phyloP scores from a whole-genome alignment of 1,284 basidiomycete genomes.

The Ceraceosorus guamensis region DNA sequence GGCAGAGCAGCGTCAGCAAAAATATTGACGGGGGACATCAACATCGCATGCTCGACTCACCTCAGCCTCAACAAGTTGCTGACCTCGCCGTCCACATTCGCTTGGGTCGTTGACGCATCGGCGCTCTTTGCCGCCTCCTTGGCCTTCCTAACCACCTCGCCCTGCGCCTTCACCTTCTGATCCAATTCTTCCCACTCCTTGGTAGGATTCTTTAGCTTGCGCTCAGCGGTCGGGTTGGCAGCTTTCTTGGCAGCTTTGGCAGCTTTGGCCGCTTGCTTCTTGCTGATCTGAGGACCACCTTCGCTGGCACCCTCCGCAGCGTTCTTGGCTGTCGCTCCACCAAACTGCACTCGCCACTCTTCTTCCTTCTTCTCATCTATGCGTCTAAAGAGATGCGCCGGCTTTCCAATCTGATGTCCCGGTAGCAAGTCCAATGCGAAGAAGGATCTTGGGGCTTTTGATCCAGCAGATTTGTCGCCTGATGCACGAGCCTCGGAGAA shows the following conservation, averaged over 20 bases:
- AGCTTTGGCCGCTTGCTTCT: conserved; percentile 41
- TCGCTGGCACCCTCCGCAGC: conserved; percentile 27
- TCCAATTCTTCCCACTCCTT: conserved; percentile 32
- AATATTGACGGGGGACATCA: too few relatives aligned
- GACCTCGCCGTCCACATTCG: conserved; percentile 1
- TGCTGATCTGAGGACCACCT: conserved; percentile 32
- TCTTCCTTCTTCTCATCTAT: conserved; percentile 88
- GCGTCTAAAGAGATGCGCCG: conserved; percentile 84
- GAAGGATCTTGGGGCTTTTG: conserved; percentile 3
- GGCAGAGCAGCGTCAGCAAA: too few relatives aligned
- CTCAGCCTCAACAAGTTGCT: conserved; percentile 10
- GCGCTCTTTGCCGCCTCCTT: conserved; percentile 7
- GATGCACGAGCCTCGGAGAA: too few relatives aligned
- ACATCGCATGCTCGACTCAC: too few relatives aligned
- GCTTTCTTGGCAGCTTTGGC: conserved; percentile 41
- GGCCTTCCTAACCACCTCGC: conserved; percentile 25
- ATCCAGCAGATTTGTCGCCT: neutral
- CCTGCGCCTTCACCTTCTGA: conserved; percentile 26
- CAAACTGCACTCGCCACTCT: conserved; percentile 73
- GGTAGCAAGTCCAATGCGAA: conserved; percentile 72
- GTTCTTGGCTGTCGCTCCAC: conserved; percentile 55
- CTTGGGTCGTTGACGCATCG: neutral
- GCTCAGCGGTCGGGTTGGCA: conserved; percentile 11
- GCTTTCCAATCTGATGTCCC: conserved; percentile 77
- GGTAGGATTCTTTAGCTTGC: conserved; percentile 37